Percentiles rank a stretch among this genome's conserved stretches.
phyloP scores from a whole-genome alignment of 2,329 filamentous ascomycete genomes.

The Myotisia sp. region DNA sequence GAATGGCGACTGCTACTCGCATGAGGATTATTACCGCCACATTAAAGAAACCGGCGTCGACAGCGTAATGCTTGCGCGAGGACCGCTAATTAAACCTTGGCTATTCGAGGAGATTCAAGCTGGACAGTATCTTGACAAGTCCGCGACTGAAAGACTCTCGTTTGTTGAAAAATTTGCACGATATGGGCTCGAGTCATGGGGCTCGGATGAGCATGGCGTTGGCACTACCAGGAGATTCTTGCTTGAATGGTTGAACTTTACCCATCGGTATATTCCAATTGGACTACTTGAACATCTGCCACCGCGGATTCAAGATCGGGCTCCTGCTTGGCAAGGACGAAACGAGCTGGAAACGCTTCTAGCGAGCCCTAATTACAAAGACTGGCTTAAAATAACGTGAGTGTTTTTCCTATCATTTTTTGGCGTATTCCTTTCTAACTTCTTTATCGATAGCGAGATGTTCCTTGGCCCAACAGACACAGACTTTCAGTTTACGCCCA shows the following conservation, averaged over 20 bases:
- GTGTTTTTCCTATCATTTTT: constrained; percentile 19
- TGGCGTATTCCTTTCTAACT: constrained; percentile 6
- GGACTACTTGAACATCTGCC: constrained; percentile 80
- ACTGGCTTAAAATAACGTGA: constrained; percentile 98
- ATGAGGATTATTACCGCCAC: constrained; percentile 70
- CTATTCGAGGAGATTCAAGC: constrained; percentile 90
- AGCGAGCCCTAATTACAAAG: constrained; percentile 78
- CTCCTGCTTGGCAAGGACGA: constrained; percentile 67
- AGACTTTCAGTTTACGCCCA: constrained; percentile 87
- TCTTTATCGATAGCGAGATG: constrained; percentile 58
- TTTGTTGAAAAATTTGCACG: constrained; percentile 82
- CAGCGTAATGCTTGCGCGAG: constrained; percentile 92
- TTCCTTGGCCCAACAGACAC: constrained; percentile 83
- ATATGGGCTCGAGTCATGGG: constrained; percentile 89
- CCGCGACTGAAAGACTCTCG: constrained; percentile 65
- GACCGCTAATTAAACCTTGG: constrained; percentile 95
- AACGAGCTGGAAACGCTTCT: constrained; percentile 91
- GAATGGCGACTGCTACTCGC: constrained; percentile 92
- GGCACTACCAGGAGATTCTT: constrained; percentile 84
- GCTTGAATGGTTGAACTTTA: constrained; percentile 90
- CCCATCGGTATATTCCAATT: constrained; percentile 78
- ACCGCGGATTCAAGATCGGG: constrained; percentile 74
- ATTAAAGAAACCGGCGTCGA: constrained; percentile 68
- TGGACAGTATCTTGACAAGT: constrained; percentile 92
- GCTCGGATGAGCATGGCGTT: constrained; percentile 84